phyloP scores from a whole-genome alignment of 2,329 filamentous ascomycete species.

The Colletotrichum sansevieriae region DNA sequence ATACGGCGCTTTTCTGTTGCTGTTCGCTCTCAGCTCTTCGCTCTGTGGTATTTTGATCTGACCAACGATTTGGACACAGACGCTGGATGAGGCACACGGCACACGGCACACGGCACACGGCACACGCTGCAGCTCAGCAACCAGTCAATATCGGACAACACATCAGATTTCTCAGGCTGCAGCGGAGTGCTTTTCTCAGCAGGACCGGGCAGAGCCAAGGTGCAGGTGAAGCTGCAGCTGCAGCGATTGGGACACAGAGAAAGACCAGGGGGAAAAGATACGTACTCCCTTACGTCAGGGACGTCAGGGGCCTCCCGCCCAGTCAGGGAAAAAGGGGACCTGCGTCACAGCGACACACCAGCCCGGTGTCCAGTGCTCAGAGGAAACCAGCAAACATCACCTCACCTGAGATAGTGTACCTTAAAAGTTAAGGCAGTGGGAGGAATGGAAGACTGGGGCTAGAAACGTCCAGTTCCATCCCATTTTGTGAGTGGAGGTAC shows the following conservation, averaged over 20 bases:
- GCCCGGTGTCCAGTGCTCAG: no score
- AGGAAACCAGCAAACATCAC: no score
- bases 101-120: background rate
- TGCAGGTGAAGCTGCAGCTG: background rate
- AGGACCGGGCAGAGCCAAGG: background rate
- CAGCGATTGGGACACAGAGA: background rate
- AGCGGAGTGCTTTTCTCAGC: background rate
- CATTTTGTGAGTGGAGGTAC: no score
- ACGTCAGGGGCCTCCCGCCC: background rate
- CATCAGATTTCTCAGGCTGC: background rate
- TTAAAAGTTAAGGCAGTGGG: no score
- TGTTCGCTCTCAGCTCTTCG: no score
- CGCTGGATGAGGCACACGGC: background rate
- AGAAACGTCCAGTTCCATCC: constrained; percentile 31
- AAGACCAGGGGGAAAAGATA: background rate
- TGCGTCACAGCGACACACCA: constrained; percentile 27
- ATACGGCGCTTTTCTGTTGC: background rate
- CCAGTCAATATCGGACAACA: constrained; percentile 9
- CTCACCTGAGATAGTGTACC: no score
- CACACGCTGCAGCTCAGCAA: constrained; percentile 1
- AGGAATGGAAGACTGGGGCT: constrained; percentile 19
- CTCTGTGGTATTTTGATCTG: background rate
- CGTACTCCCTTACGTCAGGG: constrained; percentile 35
- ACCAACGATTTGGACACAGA: background rate
- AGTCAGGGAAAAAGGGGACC: constrained; percentile 39